Evolutionary conservation across 2,329 filamentous ascomycete genomes (phyloP), one percentile per base, ranked within the genome.

Genomic region (Aspergillus ochraceoroseus): DNA sequence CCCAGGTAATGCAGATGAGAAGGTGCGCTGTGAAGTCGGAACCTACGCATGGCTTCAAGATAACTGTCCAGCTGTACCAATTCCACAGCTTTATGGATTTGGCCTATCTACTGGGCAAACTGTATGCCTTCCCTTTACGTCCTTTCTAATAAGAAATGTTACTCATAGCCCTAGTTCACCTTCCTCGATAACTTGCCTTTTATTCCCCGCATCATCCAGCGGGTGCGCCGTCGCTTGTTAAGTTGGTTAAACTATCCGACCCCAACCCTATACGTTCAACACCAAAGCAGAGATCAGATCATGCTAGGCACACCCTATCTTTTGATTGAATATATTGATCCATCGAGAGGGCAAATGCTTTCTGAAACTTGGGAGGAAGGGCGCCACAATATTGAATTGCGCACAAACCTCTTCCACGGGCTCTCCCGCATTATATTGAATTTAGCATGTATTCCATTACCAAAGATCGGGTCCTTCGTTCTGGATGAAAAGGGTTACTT

Each of bases 31-130:
- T 44, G 56, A 62, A 34, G 57, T 47, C 9, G 53, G 41, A 5
- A 54, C 56, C 11, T 62, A 58, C 44, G 46, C 47, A 22, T 61
- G 53, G 56, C 43, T 59, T n/a, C 40, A 52, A 29, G 42, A 53
- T 26, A 49, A 55, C 14, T 58, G 54, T 38, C 55, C 53, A 9
- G 41, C 45, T 18, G 38, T 59, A 5, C 53, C 52, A 30, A 58
- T 52, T 32, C 54, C 56, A 27, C 32, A 35, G 11, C 38, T 60
- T 11, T 51, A 53, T 33, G 53, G 57, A 2, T 61, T 59, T 47
- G 55, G 42, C 15, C 14, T 54, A 19, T 53, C 52, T 7, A 52
- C 41, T n/a, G 52, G 54, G 15, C 36, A 57, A 43, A 51, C 37
- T 33, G 48, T 55, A 46, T 32, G 38, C 8, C n/a, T 8, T 14